Percentiles rank a stretch among this genome's conserved stretches.
These are phyloP conservation scores for Tuber umbilicatum DNA, from an alignment of 495 filamentous ascomycete species.

Conservation along the genomic window DNA sequence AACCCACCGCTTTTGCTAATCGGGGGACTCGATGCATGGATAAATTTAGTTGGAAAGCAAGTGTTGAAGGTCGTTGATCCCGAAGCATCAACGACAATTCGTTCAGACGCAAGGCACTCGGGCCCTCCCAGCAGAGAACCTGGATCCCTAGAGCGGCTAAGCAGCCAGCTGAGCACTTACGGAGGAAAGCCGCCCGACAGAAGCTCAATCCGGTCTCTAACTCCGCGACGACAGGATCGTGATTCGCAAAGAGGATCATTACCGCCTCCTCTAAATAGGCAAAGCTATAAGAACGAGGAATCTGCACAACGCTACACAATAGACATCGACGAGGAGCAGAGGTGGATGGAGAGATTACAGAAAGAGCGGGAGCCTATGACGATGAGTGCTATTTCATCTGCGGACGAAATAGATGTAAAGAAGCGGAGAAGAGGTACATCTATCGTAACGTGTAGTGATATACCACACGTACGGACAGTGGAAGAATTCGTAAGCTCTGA, in stretches of 20 bases:
- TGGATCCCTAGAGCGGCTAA: constrained; percentile 19
- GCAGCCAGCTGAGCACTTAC: constrained; percentile 21
- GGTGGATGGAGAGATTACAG: constrained; percentile 45
- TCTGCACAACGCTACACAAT: constrained; percentile 40
- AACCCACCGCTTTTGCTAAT: constrained; percentile 65
- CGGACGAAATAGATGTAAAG: constrained; percentile 31
- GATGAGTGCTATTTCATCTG: constrained; percentile 27
- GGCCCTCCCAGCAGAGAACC: constrained; percentile 4
- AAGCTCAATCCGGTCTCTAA: constrained; percentile 12
- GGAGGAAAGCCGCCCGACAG: constrained; percentile 15
- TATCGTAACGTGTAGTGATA: constrained; percentile 43
- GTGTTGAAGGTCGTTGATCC: constrained; percentile 47
- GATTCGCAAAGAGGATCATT: constrained; percentile 31
- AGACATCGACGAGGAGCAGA: constrained; percentile 46
- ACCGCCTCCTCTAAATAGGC: constrained; percentile 26
- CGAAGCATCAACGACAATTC: constrained; percentile 30
- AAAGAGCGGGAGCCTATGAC: constrained; percentile 40
- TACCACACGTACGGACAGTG: constrained; percentile 23
- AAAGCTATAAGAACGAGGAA: constrained; percentile 29
- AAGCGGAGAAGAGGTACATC: constrained; percentile 45
- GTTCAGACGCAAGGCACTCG: constrained; percentile 13
- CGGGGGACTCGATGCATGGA: constrained; percentile 82
- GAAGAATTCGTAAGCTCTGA: constrained; percentile 42
- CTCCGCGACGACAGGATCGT: constrained; percentile 29
- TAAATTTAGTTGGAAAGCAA: constrained; percentile 64